Evolutionary conservation across 768 basidiomycete species (phyloP).

Genomic region (Auricularia sp.): DNA sequence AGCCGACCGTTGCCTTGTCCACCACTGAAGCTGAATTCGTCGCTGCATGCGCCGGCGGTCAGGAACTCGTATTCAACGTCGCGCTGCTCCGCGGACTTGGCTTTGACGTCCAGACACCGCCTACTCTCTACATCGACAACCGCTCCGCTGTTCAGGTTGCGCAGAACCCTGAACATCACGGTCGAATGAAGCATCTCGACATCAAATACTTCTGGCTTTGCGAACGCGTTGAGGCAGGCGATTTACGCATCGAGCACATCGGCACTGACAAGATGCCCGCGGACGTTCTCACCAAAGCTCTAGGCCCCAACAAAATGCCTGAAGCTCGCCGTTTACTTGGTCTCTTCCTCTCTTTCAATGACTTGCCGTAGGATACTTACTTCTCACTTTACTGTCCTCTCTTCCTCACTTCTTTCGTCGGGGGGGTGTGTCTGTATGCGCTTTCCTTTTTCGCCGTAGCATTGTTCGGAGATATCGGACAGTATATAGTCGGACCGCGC

Average conservation of each 20-base stretch:
- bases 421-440: constrained; percentile 5
- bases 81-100: constrained; percentile 12
- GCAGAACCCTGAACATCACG: constrained; percentile 19
- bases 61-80: constrained; percentile 16
- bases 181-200: constrained; percentile 23
- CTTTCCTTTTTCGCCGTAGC: too few species aligned
- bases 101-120: constrained; percentile 8
- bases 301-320: constrained; percentile 3
- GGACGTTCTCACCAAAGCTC: constrained; percentile 17
- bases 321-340: neutral
- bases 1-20: constrained; percentile 27
- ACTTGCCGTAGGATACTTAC: neutral
- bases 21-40: constrained; percentile 20
- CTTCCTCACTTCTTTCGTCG: neutral
- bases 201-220: constrained; percentile 18
- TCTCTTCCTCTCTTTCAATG: neutral
- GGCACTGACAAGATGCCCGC: constrained; percentile 15
- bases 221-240: constrained; percentile 9
- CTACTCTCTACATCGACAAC: constrained; percentile 26
- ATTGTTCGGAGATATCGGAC: too few species aligned
- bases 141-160: constrained; percentile 22
- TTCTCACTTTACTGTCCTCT: constrained; percentile 3
- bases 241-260: constrained; percentile 11
- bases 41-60: constrained; percentile 6
- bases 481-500: too few species aligned